Evolutionary conservation across 2,329 filamentous ascomycete species (phyloP), one percentile per base, ranked within the genome.

Genomic region (Colletotrichum tofieldiae): DNA sequence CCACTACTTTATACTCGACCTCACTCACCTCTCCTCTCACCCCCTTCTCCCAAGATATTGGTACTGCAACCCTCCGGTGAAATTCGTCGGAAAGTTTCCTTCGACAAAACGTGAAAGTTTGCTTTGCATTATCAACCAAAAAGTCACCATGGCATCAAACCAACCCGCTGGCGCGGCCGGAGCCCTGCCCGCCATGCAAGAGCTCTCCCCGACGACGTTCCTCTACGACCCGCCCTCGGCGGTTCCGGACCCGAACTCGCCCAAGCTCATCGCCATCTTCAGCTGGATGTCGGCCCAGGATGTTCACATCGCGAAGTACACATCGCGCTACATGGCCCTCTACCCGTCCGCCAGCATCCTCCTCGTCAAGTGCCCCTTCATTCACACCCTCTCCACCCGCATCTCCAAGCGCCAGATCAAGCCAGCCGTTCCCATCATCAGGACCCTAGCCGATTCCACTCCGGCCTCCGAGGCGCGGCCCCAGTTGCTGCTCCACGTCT

Each of bases 211-310:
- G 20, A 75, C 77, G 26, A 81, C 83, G 18, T 79, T 82, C 61
- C 77, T 84, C 74, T 82, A 82, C 73, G 77, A 79, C 2, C 82
- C 82, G 6, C 45, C 74, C 1, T 58, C 75, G 1, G 54, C 56
- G 1, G 29, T 52, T 7, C 59, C 41, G 35, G 52, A 71, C 49
- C 45, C 73, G 14, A 59, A 51, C 41, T 76, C 81, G 12, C 86
- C 87, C 16, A 83, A 83, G 65, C 82, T 89, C 45, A 82, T 89
- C 67, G 73, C 88, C 32, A 60, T 89, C 45, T 82, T 84, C 45
- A 80, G 83, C 9, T 89, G 88, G 87, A 87, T 88, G 82, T 84
- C 82, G 55, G 87, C 87, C 12, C 81, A 77, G n/a, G 84, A 87
- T 49, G 77, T 78, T 8, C 86, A 89, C 76, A 84, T 89, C 55